A percentile compares a stretch with the other conserved stretches of the same genome.
These are phyloP conservation scores for Kwoniella mangroviensis DNA, from an alignment of 768 basidiomycete species.

Conservation along the genomic window DNA sequence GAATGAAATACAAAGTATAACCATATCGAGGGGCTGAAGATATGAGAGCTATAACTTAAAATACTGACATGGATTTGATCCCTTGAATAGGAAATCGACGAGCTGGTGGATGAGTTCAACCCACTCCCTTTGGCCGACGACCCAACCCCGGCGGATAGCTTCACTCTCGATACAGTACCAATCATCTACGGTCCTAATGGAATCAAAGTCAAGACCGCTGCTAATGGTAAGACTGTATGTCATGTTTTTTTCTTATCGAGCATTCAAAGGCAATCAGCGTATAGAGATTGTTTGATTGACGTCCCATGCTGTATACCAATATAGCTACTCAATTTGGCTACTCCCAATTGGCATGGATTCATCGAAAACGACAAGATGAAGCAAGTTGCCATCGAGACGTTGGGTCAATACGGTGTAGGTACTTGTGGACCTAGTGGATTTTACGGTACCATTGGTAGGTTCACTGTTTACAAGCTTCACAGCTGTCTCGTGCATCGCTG, in stretches of 20 bases:
- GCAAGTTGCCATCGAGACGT: constrained; percentile 77
- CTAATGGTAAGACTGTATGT: constrained; percentile 51
- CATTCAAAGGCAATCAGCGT: too few species aligned
- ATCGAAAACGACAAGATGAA: constrained; percentile 87
- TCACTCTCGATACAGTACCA: constrained; percentile 75
- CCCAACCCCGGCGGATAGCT: constrained; percentile 67
- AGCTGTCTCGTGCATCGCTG: constrained; percentile 3
- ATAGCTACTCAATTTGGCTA: constrained; percentile 80
- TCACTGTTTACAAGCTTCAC: background rate
- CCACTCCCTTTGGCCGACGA: constrained; percentile 77
- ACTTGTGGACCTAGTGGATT: constrained; percentile 96
- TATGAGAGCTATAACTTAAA: background rate
- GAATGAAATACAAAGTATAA: too few species aligned
- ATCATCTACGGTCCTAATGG: constrained; percentile 79
- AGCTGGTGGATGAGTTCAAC: constrained; percentile 91
- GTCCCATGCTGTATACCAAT: background rate
- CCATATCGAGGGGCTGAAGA: background rate
- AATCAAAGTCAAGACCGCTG: constrained; percentile 75
- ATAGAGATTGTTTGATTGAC: too few species aligned
- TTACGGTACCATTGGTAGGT: constrained; percentile 90
- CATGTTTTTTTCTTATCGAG: background rate
- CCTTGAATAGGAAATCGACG: constrained; percentile 80
- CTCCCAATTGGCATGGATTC: constrained; percentile 88
- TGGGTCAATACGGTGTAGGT: constrained; percentile 88
- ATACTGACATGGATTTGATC: background rate